Base-by-base conservation (phyloP, 2,329 filamentous ascomycete genomes). In the Dryadomyces quercus-mongolicae region DNA sequence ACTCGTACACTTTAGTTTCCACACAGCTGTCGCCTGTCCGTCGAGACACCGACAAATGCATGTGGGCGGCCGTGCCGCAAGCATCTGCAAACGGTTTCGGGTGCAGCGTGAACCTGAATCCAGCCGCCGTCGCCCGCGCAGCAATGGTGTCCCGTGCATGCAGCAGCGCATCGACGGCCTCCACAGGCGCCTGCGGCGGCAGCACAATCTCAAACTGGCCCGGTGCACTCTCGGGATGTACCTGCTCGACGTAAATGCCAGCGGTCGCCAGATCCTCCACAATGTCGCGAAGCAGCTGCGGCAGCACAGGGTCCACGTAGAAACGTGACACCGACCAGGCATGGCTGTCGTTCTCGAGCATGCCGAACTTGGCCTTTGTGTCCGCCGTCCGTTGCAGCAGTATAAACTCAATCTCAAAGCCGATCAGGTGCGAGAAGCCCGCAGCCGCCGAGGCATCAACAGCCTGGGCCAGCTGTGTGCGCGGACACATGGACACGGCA, bases 401-500 rank as follows among this genome's bases (percentile, higher is more conserved):
- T 1, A 87, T 75, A 10, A 93, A 79, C 66, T 94, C 88, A 44
- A 94, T 81, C 66, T 95, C 89, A 60, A 93, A 94, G 0, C 88
- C 89, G 16, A 89, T 67, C 0, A 84, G 71, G 49, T 90, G 80
- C 3, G 73, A 67, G 2, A 88, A 71, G 1, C 74, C 72, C 42
- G 78, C 70, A 2, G 67, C 61, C 12, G 74, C 68, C 0, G 85
- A 76, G 6, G 69, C 67, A 0, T 75, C 69, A 1, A 84, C 63
- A 0, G 82, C 71, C 3, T 67, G 71, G 53, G 79, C 70, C 53
- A 94, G 70, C 54, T 84, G 65, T 45, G 80, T 72, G 54, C 87
- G 76, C 1, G 88, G 87, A 61, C 88, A 94, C 0, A 82, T 58
- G 1, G 60, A 57, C 1, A 81, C 70, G 0, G 68, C 64, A 0